Evolutionary conservation across 1,139 yeast genomes (phyloP).

Genomic region (Lodderomyces metapsilosis): DNA sequence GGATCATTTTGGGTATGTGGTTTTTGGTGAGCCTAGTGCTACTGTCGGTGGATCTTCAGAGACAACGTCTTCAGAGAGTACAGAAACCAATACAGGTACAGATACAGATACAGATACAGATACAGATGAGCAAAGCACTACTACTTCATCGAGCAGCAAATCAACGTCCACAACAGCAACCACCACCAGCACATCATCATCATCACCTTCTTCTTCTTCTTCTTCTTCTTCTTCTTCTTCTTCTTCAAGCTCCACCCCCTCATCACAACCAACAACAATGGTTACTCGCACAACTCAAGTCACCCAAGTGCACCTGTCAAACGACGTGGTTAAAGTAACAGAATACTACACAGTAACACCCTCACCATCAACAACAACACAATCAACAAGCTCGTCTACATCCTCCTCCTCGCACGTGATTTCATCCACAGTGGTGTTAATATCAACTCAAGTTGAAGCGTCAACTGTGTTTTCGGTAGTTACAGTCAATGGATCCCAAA

Average conservation of each 20-base stretch:
- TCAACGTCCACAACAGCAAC: constrained; percentile 4
- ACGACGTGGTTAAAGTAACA: constrained; percentile 12
- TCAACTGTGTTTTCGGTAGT: constrained; percentile 15
- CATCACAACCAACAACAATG: constrained; percentile 12
- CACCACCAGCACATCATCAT: constrained; percentile 4
- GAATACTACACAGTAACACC: constrained; percentile 9
- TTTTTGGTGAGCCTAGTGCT: constrained; percentile 25
- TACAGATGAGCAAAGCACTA: neutral
- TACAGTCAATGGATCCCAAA: constrained; percentile 24
- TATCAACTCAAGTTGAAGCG: constrained; percentile 9
- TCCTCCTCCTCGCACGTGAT: neutral
- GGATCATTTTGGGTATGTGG: constrained; percentile 36
- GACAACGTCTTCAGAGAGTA: constrained; percentile 4
- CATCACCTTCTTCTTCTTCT: neutral
- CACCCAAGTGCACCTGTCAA: constrained; percentile 13
- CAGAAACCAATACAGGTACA: constrained; percentile 9
- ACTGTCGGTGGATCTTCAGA: constrained; percentile 15
- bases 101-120: constrained; percentile 14
- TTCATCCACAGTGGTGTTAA: neutral
- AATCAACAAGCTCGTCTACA: constrained; percentile 13
- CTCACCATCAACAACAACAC: constrained; percentile 16
- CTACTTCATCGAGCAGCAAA: constrained; percentile 2
- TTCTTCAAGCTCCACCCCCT: constrained; percentile 1
- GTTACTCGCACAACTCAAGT: constrained; percentile 17
- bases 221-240: constrained; percentile 4